Evolutionary conservation across 306 rosid genomes (phyloP), one percentile per base, ranked within the genome.

Genomic region (Vicia sativa): DNA sequence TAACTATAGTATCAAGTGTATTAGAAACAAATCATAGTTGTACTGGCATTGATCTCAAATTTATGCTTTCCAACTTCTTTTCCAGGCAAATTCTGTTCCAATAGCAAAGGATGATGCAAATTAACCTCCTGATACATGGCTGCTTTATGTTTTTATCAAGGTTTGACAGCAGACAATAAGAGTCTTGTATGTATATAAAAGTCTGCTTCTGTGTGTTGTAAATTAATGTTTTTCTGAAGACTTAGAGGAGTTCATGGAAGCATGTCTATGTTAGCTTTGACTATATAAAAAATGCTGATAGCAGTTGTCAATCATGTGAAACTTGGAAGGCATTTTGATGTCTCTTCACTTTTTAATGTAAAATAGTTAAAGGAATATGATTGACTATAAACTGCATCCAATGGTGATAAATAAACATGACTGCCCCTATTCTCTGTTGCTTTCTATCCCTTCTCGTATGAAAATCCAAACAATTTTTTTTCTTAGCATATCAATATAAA

Each of bases 41-140:
- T 34, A 53, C 60, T 67, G 11, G 15, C 21, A 26, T 56, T 45
- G 61, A 74, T 50, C 19, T 60, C 21, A 58, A 38, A 49, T 44
- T 66, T 44, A 5, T 65, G 60, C 2, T 28, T 35, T 44, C 2
- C 68, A 23, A 61, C 16, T 9, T 63, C 71, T 7, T 44, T 64
- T 73, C 31, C 88, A 93, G 99, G 99, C 82, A 56, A 85, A 82
- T 25, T 80, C 91, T 63, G 90, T 93, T 53, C 96, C 99, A 9
- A 62, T 9, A 4, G 83, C 85, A 26, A 80, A 39, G 16, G 97
- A 88, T 54, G 90, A 87, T 29, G 74, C 76, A 16, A 77, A 77
- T 55, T 82, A 62, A 75, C 21, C 11, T 2, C 38, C 62, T 26
- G 71, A 50, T 44, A 52, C 48, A 10, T 42, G 15, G 59, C 11